phyloP scores from a whole-genome alignment of 2,329 filamentous ascomycete species.

The Huntiella moniliformis region DNA sequence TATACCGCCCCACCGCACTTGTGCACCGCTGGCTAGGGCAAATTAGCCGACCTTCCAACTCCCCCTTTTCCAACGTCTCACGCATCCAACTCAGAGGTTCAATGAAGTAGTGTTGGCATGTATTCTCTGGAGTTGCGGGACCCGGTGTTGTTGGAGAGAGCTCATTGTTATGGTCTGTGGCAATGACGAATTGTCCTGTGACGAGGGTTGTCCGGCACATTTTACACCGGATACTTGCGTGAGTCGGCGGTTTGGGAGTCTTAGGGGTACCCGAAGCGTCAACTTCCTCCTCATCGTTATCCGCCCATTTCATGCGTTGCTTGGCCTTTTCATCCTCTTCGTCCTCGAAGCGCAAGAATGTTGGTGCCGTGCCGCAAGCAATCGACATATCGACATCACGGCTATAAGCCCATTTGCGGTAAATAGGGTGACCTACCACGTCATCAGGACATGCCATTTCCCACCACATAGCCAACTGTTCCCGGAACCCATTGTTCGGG shows the following conservation, averaged over 20 bases:
- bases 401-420: slow-evolving; percentile 52
- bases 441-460: slow-evolving; percentile 60
- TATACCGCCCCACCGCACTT: slow-evolving; percentile 75
- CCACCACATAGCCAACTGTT: slow-evolving; percentile 72
- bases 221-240: slow-evolving; percentile 50
- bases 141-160: slow-evolving; percentile 14
- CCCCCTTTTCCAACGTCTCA: slow-evolving; percentile 57
- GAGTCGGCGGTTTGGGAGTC: slow-evolving; percentile 4
- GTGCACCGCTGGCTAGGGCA: slow-evolving; percentile 67
- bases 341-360: slow-evolving; percentile 68
- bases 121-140: slow-evolving; percentile 10
- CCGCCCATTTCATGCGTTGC: slow-evolving; percentile 9
- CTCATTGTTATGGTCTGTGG: slow-evolving; percentile 29
- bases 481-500: slow-evolving; percentile 82
- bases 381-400: slow-evolving; percentile 37
- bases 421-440: slow-evolving; percentile 49
- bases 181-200: slow-evolving; percentile 40
- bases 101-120: slow-evolving; percentile 73
- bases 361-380: slow-evolving; percentile 61
- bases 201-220: slow-evolving; percentile 60
- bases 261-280: slow-evolving; percentile 12
- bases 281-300: slow-evolving; percentile 14
- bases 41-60: slow-evolving; percentile 63
- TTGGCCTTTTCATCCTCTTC: slow-evolving; percentile 26
- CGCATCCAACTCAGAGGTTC: slow-evolving; percentile 95